phyloP scores from a whole-genome alignment of 371 early-diverging fungal genomes.

The Rhizomucor miehei region DNA sequence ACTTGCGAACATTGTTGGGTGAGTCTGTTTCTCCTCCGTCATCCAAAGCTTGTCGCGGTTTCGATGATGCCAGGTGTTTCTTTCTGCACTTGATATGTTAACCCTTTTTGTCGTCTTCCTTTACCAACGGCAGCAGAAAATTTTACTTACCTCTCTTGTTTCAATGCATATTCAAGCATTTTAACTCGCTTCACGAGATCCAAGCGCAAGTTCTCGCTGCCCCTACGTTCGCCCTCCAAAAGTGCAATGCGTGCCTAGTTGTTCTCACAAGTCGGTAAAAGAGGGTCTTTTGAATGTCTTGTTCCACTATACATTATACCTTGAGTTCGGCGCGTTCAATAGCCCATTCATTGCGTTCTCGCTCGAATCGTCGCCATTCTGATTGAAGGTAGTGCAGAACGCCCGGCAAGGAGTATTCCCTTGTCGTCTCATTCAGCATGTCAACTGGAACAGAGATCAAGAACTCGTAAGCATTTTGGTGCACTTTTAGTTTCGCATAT shows the following conservation, averaged over 20 bases:
- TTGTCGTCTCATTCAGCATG: constrained; percentile 22
- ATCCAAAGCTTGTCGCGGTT: background rate
- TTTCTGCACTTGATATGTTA: constrained; percentile 2
- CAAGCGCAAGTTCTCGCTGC: constrained; percentile 70
- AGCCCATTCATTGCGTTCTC: constrained; percentile 88
- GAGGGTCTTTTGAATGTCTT: background rate
- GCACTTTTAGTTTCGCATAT: no score
- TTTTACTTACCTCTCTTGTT: constrained; percentile 63
- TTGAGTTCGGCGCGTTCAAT: constrained; percentile 81
- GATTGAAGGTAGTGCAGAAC: constrained; percentile 82
- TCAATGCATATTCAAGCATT: constrained; percentile 87
- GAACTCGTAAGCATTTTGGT: constrained; percentile 1
- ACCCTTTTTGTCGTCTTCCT: no score
- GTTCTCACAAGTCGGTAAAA: background rate
- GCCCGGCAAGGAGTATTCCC: constrained; percentile 75
- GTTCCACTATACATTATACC: constrained; percentile 39
- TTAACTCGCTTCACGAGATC: constrained; percentile 80
- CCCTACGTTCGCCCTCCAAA: constrained; percentile 83
- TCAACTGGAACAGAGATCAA: background rate
- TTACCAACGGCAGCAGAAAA: no score
- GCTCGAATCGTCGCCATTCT: constrained; percentile 86
- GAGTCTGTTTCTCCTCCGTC: constrained; percentile 13
- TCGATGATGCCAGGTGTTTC: constrained; percentile 8
- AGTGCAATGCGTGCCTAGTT: constrained; percentile 70
- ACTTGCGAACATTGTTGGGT: constrained; percentile 18